Evolutionary conservation across 2,329 filamentous ascomycete genomes (phyloP).

Genomic region (Aspergillus sp.): DNA sequence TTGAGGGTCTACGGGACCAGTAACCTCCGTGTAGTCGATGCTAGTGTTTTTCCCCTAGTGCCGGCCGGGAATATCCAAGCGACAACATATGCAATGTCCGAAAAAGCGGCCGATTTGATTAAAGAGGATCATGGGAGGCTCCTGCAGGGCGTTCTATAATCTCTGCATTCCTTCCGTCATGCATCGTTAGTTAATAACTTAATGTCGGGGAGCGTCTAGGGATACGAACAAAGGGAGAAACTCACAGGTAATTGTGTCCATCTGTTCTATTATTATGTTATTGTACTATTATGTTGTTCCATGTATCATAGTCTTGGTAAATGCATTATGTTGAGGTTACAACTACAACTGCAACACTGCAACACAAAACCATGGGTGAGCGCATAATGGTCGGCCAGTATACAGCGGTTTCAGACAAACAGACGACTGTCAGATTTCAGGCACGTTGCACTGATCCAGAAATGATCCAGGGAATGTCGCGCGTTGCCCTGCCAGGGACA

Average conservation of each 20-base stretch:
- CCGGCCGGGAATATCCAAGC: slow-evolving; percentile 32
- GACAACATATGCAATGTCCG: slow-evolving; percentile 31
- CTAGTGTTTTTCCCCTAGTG: slow-evolving; percentile 29
- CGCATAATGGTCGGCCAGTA: too few relatives aligned
- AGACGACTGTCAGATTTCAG: too few relatives aligned
- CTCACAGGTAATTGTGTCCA: too few relatives aligned
- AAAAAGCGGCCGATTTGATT: slow-evolving; percentile 26
- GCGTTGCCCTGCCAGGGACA: too few relatives aligned
- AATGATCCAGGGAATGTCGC: too few relatives aligned
- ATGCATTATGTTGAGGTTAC: neutral
- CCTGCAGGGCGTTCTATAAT: too few relatives aligned
- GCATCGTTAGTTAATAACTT: too few relatives aligned
- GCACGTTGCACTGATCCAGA: too few relatives aligned
- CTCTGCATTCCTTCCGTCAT: too few relatives aligned
- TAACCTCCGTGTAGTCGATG: slow-evolving; percentile 29
- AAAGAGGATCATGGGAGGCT: neutral
- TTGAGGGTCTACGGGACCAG: slow-evolving; percentile 23
- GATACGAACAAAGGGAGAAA: too few relatives aligned
- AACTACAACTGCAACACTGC: neutral
- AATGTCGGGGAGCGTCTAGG: too few relatives aligned
- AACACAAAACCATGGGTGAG: neutral
- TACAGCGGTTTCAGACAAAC: too few relatives aligned
- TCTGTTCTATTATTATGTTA: neutral
- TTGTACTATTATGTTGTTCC: neutral
- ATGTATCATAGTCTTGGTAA: neutral